Conservation (phyloP, 768 basidiomycete species). For the Boletus reticuloceps region DNA sequence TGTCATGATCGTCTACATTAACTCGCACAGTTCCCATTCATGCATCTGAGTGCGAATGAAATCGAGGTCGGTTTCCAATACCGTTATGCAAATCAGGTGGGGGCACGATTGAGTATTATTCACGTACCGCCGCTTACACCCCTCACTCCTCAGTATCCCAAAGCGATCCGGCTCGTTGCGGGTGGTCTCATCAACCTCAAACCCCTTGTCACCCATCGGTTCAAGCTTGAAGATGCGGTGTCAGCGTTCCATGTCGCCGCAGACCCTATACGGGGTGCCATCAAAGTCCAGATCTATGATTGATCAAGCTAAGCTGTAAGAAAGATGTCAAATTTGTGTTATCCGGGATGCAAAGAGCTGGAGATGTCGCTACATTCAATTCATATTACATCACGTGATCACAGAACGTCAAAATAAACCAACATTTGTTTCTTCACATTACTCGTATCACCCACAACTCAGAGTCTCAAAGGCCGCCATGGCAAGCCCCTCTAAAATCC, state of each 20-base stretch:
- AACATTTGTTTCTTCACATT: background rate
- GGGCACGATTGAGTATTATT: background rate
- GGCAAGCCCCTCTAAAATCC: conserved; percentile 33
- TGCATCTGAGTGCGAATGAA: conserved; percentile 69
- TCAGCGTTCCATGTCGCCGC: conserved; percentile 78
- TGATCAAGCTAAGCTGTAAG: conserved; percentile 16
- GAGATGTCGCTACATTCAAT: too few species aligned
- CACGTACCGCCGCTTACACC: background rate
- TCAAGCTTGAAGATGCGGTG: conserved; percentile 67
- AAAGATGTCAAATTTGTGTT: too few species aligned
- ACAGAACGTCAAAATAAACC: background rate
- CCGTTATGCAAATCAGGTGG: conserved; percentile 62
- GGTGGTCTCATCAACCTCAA: conserved; percentile 69
- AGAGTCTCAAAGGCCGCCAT: conserved; percentile 17
- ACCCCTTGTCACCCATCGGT: conserved; percentile 78
- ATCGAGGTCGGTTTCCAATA: conserved; percentile 69
- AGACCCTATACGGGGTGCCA: conserved; percentile 62
- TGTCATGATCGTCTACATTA: background rate
- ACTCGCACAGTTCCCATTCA: conserved; percentile 57
- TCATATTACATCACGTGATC: conserved; percentile 21
- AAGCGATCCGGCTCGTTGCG: conserved; percentile 79
- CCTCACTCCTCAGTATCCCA: conserved; percentile 65
- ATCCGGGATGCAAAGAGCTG: too few species aligned
- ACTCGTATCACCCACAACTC: conserved; percentile 1
- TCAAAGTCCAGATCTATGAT: conserved; percentile 67